Evolutionary conservation across 75 land plant species (phyloP), one percentile per base, ranked within the genome.

Genomic region (Ceratopteris richardii): DNA sequence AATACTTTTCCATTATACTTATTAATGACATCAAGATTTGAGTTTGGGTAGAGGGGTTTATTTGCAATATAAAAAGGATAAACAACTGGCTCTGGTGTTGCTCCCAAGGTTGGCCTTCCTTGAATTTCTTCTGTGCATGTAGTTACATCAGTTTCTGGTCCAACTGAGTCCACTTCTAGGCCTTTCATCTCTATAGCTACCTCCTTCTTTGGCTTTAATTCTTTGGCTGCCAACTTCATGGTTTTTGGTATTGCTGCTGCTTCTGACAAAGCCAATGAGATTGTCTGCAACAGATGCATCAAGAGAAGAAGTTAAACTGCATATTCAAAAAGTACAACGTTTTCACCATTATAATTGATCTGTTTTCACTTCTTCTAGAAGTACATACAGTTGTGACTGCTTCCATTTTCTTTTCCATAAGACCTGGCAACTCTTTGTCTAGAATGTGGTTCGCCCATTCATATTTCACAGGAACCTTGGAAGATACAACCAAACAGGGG

Each of bases 1-100:
- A 69, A 69, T 16, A 64, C 63, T 16, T 39, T 47, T 16, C 74
- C 74, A 9, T 62, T 64, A 43, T 58, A 64, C 54, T 71, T 71
- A 48, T 71, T 64, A 22, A 33, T 48, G 26, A 71, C 68, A 58
- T 71, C 74, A 44, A 71, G 59, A 5, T 52, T 14, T 23, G 54
- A 52, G 29, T 52, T 52, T 22, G 54, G 54, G 44, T 26, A 71
- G 14, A 24, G 23, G 33, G 65, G 37, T 18, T 30, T 18, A 47
- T 50, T 63, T 31, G 65, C 65, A 30, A 63, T 13, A 51, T 63
- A 63, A 23, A 63, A 44, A 7, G 53, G 65, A 18, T 44, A 63
- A 3, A 14, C 4, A 23, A 12, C 25, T 3, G 25, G 5, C 13
- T 52, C 54, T 52, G 54, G 25, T 46, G 24, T 23, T 24, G 25